Conservation (phyloP, 2,329 filamentous ascomycete genomes). For the Aspergillus latus region DNA sequence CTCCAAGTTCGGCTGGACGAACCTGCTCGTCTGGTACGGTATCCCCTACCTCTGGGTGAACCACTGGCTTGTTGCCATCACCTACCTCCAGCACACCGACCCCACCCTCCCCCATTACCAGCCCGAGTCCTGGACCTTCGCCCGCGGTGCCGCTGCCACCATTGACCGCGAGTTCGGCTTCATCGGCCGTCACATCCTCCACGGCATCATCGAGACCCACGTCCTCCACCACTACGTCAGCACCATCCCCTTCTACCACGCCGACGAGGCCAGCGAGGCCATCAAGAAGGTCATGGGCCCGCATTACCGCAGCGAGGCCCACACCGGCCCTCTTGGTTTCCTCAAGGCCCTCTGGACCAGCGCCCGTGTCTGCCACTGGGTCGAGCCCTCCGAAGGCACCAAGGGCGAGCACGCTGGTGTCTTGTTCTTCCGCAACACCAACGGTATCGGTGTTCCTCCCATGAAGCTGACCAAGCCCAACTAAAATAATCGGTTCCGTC, state of each 20-base stretch:
- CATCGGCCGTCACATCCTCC: conserved; percentile 83
- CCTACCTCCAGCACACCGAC: conserved; percentile 96
- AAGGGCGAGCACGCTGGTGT: conserved; percentile 79
- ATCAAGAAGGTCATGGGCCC: conserved; percentile 93
- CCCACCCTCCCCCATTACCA: conserved; percentile 91
- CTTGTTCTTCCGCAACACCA: conserved; percentile 92
- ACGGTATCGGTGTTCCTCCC: conserved; percentile 71
- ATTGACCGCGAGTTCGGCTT: conserved; percentile 98
- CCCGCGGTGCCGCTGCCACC: conserved; percentile 88
- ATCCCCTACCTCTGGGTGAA: conserved; percentile 96
- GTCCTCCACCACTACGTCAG: conserved; percentile 97
- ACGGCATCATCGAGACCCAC: conserved; percentile 97
- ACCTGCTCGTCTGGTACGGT: conserved; percentile 93
- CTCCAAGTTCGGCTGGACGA: conserved; percentile 76
- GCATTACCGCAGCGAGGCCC: conserved; percentile 84
- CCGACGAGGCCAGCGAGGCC: conserved; percentile 89
- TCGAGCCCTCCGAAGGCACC: conserved; percentile 84
- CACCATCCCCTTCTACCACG: conserved; percentile 94
- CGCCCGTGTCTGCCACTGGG: conserved; percentile 91
- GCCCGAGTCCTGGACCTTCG: conserved; percentile 82
- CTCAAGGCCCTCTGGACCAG: conserved; percentile 76
- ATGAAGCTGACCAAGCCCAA: conserved; percentile 39
- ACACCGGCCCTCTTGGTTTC: conserved; percentile 79
- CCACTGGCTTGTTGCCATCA: conserved; percentile 98
- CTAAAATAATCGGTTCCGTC: neutral